Evolutionary conservation across 768 basidiomycete genomes (phyloP).

Genomic region (Calvatia gigantea): DNA sequence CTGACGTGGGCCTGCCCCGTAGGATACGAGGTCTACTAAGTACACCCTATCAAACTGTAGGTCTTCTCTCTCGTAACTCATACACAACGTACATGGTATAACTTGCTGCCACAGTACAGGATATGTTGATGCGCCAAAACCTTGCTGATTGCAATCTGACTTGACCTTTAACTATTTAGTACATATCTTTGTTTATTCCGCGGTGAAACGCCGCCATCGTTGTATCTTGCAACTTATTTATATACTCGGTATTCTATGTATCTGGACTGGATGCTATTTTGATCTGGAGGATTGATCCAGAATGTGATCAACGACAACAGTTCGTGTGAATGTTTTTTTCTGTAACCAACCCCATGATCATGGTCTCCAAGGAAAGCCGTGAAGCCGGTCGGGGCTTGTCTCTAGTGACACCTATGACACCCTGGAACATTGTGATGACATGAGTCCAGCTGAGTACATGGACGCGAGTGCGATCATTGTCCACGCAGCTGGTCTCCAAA

Average conservation of each 20-base stretch:
- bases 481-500: not conserved
- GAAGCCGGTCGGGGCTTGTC: no score
- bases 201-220: not conserved
- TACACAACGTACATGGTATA: not conserved
- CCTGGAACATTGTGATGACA: no score
- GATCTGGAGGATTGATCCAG: no score
- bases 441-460: no score
- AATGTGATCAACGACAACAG: no score
- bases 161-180: constrained; percentile 17
- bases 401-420: no score
- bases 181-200: not conserved
- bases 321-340: no score
- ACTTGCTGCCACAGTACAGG: constrained; percentile 33
- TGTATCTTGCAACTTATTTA: not conserved
- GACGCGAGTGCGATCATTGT: no score
- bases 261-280: no score
- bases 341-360: no score
- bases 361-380: no score
- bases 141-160: constrained; percentile 38
- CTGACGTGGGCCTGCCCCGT: constrained; percentile 13
- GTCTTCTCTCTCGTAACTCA: constrained; percentile 14
- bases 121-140: constrained; percentile 43
- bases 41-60: constrained; percentile 45
- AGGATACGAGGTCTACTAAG: constrained; percentile 59
- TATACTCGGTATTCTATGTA: no score